Evolutionary conservation across 768 basidiomycete species (phyloP).

Genomic region (Leccinum boreale): DNA sequence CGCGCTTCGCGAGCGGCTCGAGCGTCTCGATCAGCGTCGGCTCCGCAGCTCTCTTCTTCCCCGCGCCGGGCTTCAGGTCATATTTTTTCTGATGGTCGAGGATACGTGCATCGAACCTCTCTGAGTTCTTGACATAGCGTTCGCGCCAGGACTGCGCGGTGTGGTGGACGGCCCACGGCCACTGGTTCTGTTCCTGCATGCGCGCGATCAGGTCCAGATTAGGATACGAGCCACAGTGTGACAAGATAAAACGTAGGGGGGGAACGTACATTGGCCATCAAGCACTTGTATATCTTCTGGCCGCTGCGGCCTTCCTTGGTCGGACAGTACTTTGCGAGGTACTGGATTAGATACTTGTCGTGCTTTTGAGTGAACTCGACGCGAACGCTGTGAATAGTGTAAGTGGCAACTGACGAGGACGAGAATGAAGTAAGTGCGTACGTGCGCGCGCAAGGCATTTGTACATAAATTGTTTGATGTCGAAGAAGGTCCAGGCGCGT

Average conservation of each 20-base stretch:
- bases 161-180: constrained; percentile 54
- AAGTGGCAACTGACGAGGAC: background rate
- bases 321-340: constrained; percentile 49
- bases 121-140: constrained; percentile 48
- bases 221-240: background rate
- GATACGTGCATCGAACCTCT: constrained; percentile 43
- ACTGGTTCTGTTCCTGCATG: constrained; percentile 37
- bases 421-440: background rate
- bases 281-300: constrained; percentile 38
- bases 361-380: constrained; percentile 37
- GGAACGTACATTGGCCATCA: constrained; percentile 46
- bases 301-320: constrained; percentile 42
- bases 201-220: background rate
- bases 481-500: background rate
- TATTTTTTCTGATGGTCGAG: constrained; percentile 36
- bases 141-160: constrained; percentile 64
- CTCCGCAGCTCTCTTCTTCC: constrained; percentile 1
- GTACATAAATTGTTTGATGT: background rate
- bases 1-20: constrained; percentile 6
- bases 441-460: constrained; percentile 3
- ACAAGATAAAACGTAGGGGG: background rate
- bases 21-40: background rate
- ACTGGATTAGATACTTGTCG: constrained; percentile 42
- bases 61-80: background rate
- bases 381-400: constrained; percentile 19